A percentile compares a stretch with the other conserved stretches of the same genome.
Conservation (phyloP, 139 green algal genomes). For the Coccomyxa sp. region DNA sequence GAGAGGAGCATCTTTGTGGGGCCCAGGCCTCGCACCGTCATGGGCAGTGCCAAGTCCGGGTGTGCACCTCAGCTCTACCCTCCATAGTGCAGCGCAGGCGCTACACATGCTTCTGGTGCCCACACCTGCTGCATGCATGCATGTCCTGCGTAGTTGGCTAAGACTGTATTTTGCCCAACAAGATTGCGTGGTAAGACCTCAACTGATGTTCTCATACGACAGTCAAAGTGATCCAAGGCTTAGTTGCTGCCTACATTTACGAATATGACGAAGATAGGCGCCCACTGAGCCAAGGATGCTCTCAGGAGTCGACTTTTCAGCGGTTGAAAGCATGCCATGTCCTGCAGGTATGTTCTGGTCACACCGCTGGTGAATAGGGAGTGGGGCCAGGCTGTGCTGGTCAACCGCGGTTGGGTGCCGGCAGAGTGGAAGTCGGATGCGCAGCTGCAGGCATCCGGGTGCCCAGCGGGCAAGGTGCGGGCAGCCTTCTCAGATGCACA, state of each 20-base stretch:
- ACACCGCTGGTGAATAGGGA: constrained; percentile 49
- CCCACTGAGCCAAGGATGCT: not conserved
- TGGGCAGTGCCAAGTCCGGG: constrained; percentile 25
- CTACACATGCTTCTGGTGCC: not conserved
- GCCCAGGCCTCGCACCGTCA: constrained; percentile 41
- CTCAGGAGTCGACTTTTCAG: not conserved
- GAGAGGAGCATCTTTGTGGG: constrained; percentile 58
- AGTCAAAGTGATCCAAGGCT: not conserved
- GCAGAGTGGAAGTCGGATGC: constrained; percentile 37
- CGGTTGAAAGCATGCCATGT: not conserved
- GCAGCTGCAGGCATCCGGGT: not conserved
- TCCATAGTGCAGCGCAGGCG: not conserved
- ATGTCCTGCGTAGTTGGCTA: constrained; percentile 3
- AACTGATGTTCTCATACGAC: not conserved
- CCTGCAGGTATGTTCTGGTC: constrained; percentile 52
- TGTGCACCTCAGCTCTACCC: not conserved
- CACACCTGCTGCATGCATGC: not conserved
- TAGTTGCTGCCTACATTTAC: not conserved
- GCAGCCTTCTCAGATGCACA: not conserved
- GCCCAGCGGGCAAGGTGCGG: not conserved
- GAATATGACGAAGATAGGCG: not conserved
- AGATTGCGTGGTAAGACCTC: not conserved
- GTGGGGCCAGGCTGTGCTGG: constrained; percentile 42
- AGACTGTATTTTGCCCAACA: not conserved
- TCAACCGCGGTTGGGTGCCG: constrained; percentile 79